phyloP scores from a whole-genome alignment of 768 basidiomycete genomes.

The Mrakia gelida region DNA sequence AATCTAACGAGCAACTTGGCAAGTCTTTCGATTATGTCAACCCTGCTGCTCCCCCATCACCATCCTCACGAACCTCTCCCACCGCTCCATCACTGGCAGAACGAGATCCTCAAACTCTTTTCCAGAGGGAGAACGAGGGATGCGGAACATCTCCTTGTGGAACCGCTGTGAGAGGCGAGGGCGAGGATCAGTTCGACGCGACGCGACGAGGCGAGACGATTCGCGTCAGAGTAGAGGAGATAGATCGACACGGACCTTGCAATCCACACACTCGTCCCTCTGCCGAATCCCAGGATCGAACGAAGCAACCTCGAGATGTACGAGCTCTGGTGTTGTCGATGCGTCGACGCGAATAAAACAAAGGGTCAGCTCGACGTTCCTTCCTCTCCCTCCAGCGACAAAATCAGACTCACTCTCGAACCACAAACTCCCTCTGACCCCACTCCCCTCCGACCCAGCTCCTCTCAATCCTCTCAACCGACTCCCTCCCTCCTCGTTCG shows the following conservation, averaged over 20 bases:
- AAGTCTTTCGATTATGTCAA: too few relatives aligned
- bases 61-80: constrained; percentile 16
- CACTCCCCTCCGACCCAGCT: not conserved
- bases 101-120: not conserved
- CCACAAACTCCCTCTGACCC: not conserved
- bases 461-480: constrained; percentile 4
- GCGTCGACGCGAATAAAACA: not conserved
- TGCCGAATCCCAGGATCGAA: not conserved
- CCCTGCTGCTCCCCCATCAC: not conserved
- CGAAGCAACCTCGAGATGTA: not conserved
- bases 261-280: constrained; percentile 2
- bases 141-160: constrained; percentile 16
- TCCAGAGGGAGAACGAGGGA: not conserved
- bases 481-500: not conserved
- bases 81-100: constrained; percentile 14
- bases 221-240: not conserved
- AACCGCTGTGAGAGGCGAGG: not conserved
- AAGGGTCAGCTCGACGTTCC: not conserved
- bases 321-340: not conserved
- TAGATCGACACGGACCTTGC: not conserved
- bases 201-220: not conserved
- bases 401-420: not conserved
- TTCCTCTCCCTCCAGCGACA: not conserved
- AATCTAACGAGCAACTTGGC: too few relatives aligned
- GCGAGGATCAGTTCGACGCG: not conserved